These are phyloP conservation scores for Colletotrichum incanum DNA, from an alignment of 2,329 filamentous ascomycete species.

Conservation along the genomic window DNA sequence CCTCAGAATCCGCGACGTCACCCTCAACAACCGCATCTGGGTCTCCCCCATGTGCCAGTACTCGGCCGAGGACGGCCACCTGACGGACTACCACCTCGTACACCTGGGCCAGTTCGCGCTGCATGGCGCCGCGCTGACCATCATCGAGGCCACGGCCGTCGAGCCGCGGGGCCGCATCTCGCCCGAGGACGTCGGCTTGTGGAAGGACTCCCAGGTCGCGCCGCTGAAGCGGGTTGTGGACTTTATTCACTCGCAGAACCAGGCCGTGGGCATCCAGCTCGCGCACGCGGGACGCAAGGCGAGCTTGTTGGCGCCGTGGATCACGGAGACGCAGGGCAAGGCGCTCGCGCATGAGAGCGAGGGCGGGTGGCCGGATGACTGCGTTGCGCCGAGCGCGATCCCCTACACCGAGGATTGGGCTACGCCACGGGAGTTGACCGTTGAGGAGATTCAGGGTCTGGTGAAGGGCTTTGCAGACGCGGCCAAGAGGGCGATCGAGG, in stretches of 20 bases:
- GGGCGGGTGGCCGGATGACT: slow-evolving; percentile 72
- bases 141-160: slow-evolving; percentile 86
- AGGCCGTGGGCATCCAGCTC: slow-evolving; percentile 85
- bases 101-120: slow-evolving; percentile 86
- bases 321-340: slow-evolving; percentile 64
- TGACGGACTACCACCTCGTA: slow-evolving; percentile 86
- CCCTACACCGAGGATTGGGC: slow-evolving; percentile 75
- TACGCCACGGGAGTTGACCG: slow-evolving; percentile 77
- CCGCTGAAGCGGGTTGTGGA: slow-evolving; percentile 80
- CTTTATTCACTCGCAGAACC: slow-evolving; percentile 84
- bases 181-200: slow-evolving; percentile 84
- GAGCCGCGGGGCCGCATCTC: slow-evolving; percentile 85
- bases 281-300: slow-evolving; percentile 85
- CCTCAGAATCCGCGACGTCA: slow-evolving; percentile 67
- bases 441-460: slow-evolving; percentile 76
- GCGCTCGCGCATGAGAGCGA: slow-evolving; percentile 67
- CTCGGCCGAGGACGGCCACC: slow-evolving; percentile 74
- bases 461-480: slow-evolving; percentile 75
- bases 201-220: slow-evolving; percentile 87
- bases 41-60: slow-evolving; percentile 76
- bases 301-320: slow-evolving; percentile 75
- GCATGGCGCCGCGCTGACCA: slow-evolving; percentile 80
- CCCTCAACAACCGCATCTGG: slow-evolving; percentile 70
- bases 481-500: slow-evolving; percentile 73
- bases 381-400: slow-evolving; percentile 66